Conservation (phyloP, 225 moss, liverwort and hornwort genomes). For the Rhytidiadelphus loreus region DNA sequence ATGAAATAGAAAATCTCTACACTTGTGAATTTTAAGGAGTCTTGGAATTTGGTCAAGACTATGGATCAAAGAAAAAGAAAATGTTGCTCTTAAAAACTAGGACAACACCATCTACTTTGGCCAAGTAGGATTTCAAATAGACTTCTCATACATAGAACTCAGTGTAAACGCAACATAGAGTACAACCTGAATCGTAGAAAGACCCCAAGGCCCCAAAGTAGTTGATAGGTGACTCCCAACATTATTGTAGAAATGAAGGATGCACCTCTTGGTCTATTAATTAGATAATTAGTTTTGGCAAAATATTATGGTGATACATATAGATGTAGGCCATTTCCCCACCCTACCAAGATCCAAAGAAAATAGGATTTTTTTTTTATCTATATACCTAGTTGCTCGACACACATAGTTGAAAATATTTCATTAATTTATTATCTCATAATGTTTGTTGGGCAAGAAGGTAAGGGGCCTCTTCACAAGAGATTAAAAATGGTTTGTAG, state of each 20-base stretch:
- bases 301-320: neutral
- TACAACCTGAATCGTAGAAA: fast-evolving
- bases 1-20: neutral
- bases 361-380: neutral
- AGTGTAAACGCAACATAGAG: fast-evolving
- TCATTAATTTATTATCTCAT: neutral
- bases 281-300: neutral
- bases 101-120: neutral
- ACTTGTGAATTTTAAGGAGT: fast-evolving
- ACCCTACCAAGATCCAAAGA: fast-evolving
- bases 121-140: neutral
- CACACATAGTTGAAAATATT: neutral
- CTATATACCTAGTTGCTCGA: neutral
- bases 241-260: neutral
- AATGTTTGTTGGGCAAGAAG: fast-evolving
- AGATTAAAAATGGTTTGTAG: neutral
- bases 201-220: fast-evolving
- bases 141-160: neutral
- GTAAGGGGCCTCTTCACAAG: fast-evolving
- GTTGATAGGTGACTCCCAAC: fast-evolving
- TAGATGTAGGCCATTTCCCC: fast-evolving
- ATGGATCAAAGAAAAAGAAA: too few species aligned
- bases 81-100: neutral
- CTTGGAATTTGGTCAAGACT: neutral
- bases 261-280: neutral